Evolutionary conservation across 306 rosid genomes (phyloP).

Genomic region (Dalbergia cochinchinensis): DNA sequence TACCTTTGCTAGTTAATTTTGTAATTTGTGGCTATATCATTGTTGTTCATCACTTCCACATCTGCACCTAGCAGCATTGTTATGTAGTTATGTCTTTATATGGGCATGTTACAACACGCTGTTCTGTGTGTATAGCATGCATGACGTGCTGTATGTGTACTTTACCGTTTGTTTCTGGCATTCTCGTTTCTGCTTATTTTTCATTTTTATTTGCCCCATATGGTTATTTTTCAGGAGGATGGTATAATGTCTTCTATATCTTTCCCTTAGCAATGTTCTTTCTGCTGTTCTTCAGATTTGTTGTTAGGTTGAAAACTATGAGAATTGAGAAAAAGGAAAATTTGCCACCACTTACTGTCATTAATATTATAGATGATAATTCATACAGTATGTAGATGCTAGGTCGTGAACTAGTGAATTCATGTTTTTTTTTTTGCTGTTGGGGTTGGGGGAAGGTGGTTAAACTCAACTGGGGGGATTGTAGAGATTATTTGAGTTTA

Average conservation of each 20-base stretch:
- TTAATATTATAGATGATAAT: background rate
- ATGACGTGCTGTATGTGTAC: background rate
- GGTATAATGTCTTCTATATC: background rate
- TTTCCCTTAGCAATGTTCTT: background rate
- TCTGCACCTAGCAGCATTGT: background rate
- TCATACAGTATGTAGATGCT: background rate
- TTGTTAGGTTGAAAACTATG: background rate
- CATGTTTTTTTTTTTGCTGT: no score
- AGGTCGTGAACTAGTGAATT: background rate
- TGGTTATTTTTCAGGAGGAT: slow-evolving; percentile 1
- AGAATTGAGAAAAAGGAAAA: background rate
- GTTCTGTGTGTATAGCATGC: background rate
- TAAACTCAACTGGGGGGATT: no score
- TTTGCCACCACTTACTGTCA: background rate
- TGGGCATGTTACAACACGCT: background rate
- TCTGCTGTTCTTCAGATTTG: slow-evolving; percentile 7
- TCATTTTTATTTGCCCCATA: background rate
- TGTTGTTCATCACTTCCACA: background rate
- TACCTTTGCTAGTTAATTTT: slow-evolving; percentile 24
- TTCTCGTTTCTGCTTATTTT: background rate
- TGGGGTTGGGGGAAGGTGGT: no score
- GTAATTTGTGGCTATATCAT: slow-evolving; percentile 15
- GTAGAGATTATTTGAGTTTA: no score
- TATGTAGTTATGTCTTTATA: background rate
- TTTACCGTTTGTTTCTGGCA: background rate